These are phyloP conservation scores for Areca catechu DNA, from an alignment of 176 grass and related monocot genomes.

Conservation along the genomic window DNA sequence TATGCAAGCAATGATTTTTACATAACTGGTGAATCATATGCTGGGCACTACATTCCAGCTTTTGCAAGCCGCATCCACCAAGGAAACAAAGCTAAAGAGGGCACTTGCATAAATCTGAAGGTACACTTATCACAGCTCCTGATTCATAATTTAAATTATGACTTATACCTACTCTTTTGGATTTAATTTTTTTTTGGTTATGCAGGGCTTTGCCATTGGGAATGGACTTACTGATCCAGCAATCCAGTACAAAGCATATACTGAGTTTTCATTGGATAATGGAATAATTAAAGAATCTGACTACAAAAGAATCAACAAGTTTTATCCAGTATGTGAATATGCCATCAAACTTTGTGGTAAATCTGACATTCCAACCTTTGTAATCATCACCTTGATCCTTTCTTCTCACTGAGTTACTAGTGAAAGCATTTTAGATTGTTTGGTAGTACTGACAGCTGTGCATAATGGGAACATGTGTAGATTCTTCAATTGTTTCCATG, in stretches of 20 bases:
- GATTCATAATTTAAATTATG: constrained; percentile 3
- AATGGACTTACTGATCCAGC: constrained; percentile 88
- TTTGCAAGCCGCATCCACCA: constrained; percentile 73
- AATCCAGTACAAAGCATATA: constrained; percentile 98
- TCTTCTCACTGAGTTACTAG: too few species aligned
- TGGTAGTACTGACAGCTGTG: too few species aligned
- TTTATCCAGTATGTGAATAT: constrained; percentile 72
- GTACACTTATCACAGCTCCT: constrained; percentile 1
- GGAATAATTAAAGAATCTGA: constrained; percentile 68
- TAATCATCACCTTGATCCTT: too few species aligned
- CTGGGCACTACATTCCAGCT: constrained; percentile 96
- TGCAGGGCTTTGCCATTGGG: constrained; percentile 88
- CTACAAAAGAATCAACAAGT: constrained; percentile 75
- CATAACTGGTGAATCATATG: constrained; percentile 95
- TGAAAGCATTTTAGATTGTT: too few species aligned
- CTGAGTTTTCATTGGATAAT: constrained; percentile 86
- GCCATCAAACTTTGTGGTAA: constrained; percentile 77
- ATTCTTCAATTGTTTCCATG: too few species aligned
- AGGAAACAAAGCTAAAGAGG: constrained; percentile 82
- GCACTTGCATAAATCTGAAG: constrained; percentile 90
- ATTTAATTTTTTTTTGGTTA: neutral
- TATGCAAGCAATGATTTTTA: constrained; percentile 68
- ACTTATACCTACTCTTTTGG: neutral
- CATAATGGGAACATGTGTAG: too few species aligned
- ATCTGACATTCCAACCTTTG: neutral